Conservation (phyloP, 345 rosid species). For the Turnera subulata region DNA sequence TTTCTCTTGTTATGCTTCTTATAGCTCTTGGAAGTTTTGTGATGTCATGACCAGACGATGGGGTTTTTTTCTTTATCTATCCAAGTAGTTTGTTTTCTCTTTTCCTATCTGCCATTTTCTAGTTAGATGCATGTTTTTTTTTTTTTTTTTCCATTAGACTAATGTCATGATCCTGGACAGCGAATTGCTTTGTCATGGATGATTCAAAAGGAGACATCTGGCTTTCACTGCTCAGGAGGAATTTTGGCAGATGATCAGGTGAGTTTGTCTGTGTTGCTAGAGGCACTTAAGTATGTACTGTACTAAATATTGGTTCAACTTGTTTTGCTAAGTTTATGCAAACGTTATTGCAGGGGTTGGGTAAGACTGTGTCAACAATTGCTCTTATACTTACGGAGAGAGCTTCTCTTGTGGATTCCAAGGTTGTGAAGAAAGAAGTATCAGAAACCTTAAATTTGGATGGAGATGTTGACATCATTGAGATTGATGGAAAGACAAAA, state of each 20-base stretch:
- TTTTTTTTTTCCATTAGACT: conserved; percentile 4
- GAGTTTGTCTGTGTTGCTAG: conserved; percentile 14
- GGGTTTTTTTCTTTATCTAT: too few species aligned
- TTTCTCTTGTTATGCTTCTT: not conserved
- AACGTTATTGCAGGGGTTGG: conserved; percentile 69
- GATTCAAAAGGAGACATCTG: conserved; percentile 73
- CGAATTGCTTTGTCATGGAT: conserved; percentile 98
- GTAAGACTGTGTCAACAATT: conserved; percentile 90
- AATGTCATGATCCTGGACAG: conserved; percentile 34
- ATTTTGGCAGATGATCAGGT: conserved; percentile 99
- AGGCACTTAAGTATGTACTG: not conserved
- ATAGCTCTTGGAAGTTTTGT: not conserved
- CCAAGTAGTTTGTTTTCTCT: not conserved
- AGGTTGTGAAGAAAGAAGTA: conserved; percentile 33
- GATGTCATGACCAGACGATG: too few species aligned
- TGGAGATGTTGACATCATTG: conserved; percentile 47
- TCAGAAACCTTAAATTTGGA: conserved; percentile 66
- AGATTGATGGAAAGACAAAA: not conserved
- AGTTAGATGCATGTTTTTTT: not conserved
- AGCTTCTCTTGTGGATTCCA: conserved; percentile 34
- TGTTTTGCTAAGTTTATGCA: conserved; percentile 7
- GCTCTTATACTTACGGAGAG: conserved; percentile 91
- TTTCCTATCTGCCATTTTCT: too few species aligned
- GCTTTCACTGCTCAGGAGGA: conserved; percentile 77
- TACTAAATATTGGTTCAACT: not conserved